Evolutionary conservation across 495 filamentous ascomycete genomes (phyloP), one percentile per base, ranked within the genome.

Genomic region (Penicillium psychrofluorescens): DNA sequence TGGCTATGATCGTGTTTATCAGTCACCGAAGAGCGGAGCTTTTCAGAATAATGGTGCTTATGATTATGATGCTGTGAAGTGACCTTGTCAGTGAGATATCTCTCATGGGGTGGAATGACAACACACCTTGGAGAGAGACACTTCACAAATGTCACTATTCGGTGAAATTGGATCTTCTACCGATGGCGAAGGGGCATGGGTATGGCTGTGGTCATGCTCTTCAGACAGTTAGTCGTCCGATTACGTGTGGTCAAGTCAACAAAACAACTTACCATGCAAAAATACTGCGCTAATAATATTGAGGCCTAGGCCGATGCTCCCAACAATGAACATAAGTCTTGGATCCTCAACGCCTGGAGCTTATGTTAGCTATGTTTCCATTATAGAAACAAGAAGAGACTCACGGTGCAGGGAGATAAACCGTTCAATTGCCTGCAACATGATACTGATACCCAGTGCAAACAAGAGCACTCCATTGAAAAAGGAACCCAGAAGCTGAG

Each of bases 381-480:
- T 38, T 35, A 45, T 8, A 14, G 13, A n/a, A 1, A 6, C 1
- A 1, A 75, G 54, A 33, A 15, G 12, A 4, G 11, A 55, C 61
- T 4, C 34, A 75, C 70, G 42, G 36, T 74, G 55, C 7, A 75
- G 36, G 5, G 63, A 53, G 28, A 95, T 68, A 53, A 95, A 85
- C 16, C 90, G 80, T 43, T 88, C 83, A 29, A 95, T 71, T 8
- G 90, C 88, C 62, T 96, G 90, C 38, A 96, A 75, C 50, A 95
- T 86, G 53, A 96, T 90, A 14, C 87, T 87, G n/a, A 95, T 71
- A 57, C 89, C 94, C n/a, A 96, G 75, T 0, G 83, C 88, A 43
- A 95, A 81, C 29, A 96, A 70, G 56, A 96, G 90, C 9, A 94
- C 87, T 43, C 90, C 89, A 54, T 95, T 96, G 68, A 95, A 84